Base-by-base conservation (phyloP, 2,329 filamentous ascomycete species). In the Epichloe festucae region DNA sequence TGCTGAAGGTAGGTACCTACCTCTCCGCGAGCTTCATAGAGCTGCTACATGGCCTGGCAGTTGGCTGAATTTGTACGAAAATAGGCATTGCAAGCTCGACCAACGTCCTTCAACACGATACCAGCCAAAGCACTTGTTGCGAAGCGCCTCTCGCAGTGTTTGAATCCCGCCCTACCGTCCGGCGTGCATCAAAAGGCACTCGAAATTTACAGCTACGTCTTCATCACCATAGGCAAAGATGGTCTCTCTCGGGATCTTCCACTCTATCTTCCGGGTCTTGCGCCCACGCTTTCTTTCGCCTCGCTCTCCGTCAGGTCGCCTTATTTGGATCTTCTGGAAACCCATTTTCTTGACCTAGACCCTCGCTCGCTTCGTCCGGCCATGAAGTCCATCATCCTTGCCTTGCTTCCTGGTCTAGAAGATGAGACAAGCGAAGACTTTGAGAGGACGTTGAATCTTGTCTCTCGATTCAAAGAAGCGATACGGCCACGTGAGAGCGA, bases 371-470 rank as follows among this genome's bases (percentile, higher is more conserved):
- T 98, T 45, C 81, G 91, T 15, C 89, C 93, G 3, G 89, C 91
- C 1, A 77, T 97, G 69, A 96, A 95, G 67, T 86, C 90, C 7
- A 80, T 97, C 14, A 83, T 97, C 54, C 72, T 98, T 19, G 85
- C 88, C n/a, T 73, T 98, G 34, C 73, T 98, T 3, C 93, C 93
- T 0, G 93, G 90, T 0, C 70, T 98, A 3, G 93, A 98, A 66
- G 93, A 98, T 58, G 93, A 97, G 65, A 94, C 89, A 8, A 94
- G 90, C 57, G 93, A 98, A 64, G 94, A 98, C 64, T 98, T 97
- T 65, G 91, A 97, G 56, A 79, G 87, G 50, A 94, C 90, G 2
- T 66, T 95, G 52, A 79, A 78, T 53, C 79, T 95, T 10, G 65
- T 97, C 46, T 85, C 93, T 59, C 82, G 78, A 52, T 82, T 97